Evolutionary conservation across 768 basidiomycete genomes (phyloP).

Genomic region (Hebeloma cylindrosporum): DNA sequence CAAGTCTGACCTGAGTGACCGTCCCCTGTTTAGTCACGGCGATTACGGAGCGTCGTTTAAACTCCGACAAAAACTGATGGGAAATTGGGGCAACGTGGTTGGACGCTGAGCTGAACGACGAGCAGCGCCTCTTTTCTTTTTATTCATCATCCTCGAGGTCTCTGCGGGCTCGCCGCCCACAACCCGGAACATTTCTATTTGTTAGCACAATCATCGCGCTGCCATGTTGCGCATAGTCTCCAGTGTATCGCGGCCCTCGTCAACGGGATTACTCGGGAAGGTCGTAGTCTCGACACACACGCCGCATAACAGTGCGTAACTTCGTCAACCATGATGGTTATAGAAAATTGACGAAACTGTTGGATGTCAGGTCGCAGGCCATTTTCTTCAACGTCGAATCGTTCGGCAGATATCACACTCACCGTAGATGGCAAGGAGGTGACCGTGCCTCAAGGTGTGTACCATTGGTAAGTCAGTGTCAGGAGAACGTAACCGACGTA

Average conservation of each 20-base stretch:
- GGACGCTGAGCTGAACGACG: conserved; percentile 47
- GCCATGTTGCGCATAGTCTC: conserved; percentile 72
- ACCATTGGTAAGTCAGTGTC: conserved; percentile 3
- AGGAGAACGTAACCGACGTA: conserved; percentile 2
- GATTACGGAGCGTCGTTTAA: conserved; percentile 13
- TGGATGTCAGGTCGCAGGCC: conserved; percentile 50
- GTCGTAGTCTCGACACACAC: conserved; percentile 45
- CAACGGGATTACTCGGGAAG: conserved; percentile 71
- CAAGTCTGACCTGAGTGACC: not conserved
- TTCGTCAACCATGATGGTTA: not conserved
- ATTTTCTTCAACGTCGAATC: conserved; percentile 64
- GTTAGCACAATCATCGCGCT: conserved; percentile 20
- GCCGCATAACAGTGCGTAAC: conserved; percentile 28
- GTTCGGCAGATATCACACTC: conserved; percentile 81
- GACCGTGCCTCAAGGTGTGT: conserved; percentile 90
- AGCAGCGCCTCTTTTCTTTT: conserved; percentile 35
- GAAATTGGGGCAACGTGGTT: conserved; percentile 44
- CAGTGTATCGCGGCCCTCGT: conserved; percentile 55
- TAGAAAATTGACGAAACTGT: conserved; percentile 6
- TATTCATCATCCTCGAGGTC: conserved; percentile 25
- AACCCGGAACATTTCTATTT: conserved; percentile 23
- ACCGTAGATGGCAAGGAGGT: conserved; percentile 98
- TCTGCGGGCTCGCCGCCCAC: conserved; percentile 35
- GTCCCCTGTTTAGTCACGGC: not conserved
- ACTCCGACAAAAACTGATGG: conserved; percentile 32